Evolutionary conservation across 345 rosid genomes (phyloP).

Genomic region (Ceriops tagal): DNA sequence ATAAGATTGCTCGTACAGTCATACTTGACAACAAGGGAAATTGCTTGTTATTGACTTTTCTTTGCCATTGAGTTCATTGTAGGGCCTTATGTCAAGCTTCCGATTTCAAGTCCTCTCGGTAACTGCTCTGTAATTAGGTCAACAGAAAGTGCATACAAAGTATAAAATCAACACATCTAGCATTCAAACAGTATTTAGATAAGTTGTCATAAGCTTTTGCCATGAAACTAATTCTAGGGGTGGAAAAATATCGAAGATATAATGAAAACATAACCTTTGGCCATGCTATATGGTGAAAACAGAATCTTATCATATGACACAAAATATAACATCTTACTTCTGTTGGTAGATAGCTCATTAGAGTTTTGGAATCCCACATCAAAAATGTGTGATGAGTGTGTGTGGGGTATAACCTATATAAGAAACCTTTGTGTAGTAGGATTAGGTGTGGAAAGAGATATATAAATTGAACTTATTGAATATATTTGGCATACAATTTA

Average conservation of each 20-base stretch:
- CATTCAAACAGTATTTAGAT: too few species aligned
- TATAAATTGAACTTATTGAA: too few species aligned
- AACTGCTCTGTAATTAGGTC: slow-evolving; percentile 53
- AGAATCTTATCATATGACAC: not conserved
- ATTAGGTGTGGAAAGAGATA: too few species aligned
- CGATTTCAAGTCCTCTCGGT: slow-evolving; percentile 82
- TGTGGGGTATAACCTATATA: too few species aligned
- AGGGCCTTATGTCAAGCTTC: slow-evolving; percentile 70
- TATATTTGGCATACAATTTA: too few species aligned
- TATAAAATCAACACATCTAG: too few species aligned
- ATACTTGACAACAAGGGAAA: not conserved
- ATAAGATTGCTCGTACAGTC: too few species aligned
- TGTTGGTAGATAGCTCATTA: too few species aligned
- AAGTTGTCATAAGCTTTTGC: slow-evolving; percentile 22
- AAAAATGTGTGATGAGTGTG: too few species aligned
- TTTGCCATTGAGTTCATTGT: slow-evolving; percentile 81
- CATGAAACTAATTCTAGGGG: slow-evolving; percentile 75
- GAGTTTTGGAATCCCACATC: too few species aligned
- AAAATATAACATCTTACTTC: slow-evolving; percentile 42
- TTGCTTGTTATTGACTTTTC: not conserved
- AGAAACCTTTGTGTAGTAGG: too few species aligned
- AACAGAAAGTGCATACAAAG: not conserved
- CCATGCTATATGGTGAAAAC: not conserved
- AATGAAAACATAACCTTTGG: not conserved
- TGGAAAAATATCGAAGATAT: not conserved